Conservation (phyloP, 495 filamentous ascomycete genomes). For the Physcia stellaris region DNA sequence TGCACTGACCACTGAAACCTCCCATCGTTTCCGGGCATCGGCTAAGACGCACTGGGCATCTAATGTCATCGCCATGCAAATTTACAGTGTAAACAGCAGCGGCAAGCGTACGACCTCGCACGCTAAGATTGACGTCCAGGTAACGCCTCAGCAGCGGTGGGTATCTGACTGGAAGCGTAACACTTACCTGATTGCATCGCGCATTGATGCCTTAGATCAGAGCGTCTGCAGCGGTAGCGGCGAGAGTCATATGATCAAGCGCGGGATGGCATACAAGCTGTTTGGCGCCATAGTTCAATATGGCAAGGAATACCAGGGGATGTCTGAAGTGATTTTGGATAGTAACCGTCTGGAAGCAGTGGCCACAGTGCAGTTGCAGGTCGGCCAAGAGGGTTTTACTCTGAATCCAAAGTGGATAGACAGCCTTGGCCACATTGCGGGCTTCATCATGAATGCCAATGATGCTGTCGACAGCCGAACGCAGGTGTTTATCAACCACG, state of each 20-base stretch:
- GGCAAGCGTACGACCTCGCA: slow-evolving; percentile 37
- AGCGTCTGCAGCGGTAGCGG: slow-evolving; percentile 18
- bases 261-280: slow-evolving; percentile 54
- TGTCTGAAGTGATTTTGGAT: slow-evolving; percentile 26
- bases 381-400: slow-evolving; percentile 37
- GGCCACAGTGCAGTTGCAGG: slow-evolving; percentile 18
- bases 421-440: slow-evolving; percentile 45
- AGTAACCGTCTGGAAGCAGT: slow-evolving; percentile 17
- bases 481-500: slow-evolving; percentile 48
- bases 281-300: slow-evolving; percentile 53
- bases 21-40: background rate
- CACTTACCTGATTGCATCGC: slow-evolving; percentile 29
- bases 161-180: slow-evolving; percentile 32
- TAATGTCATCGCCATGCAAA: slow-evolving; percentile 18
- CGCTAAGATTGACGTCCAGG: slow-evolving; percentile 34
- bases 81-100: slow-evolving; percentile 30
- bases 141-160: slow-evolving; percentile 15
- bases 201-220: slow-evolving; percentile 29
- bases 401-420: slow-evolving; percentile 37
- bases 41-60: slow-evolving; percentile 22
- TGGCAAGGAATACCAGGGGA: slow-evolving; percentile 41
- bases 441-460: slow-evolving; percentile 53
- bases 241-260: slow-evolving; percentile 24
- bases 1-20: background rate
- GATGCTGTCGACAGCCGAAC: slow-evolving; percentile 43